Conservation (phyloP, 495 filamentous ascomycete genomes). For the Penicillium tannophilum region DNA sequence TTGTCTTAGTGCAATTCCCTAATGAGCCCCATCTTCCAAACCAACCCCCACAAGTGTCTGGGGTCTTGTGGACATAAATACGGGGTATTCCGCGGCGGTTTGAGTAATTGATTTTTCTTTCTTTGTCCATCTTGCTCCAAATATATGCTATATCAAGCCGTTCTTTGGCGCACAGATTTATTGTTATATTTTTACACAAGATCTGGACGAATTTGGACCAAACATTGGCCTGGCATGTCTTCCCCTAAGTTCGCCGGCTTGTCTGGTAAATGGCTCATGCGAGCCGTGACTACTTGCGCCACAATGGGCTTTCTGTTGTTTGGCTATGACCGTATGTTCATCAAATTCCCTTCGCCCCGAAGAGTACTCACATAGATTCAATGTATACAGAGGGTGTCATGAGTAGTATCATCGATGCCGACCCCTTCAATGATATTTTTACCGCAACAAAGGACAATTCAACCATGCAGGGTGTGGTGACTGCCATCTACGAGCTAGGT, state of each 20-base stretch:
- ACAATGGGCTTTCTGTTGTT: conserved; percentile 72
- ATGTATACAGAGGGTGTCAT: conserved; percentile 54
- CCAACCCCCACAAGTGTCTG: neutral
- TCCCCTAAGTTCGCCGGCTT: conserved; percentile 58
- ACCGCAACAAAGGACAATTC: conserved; percentile 60
- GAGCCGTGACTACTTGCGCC: conserved; percentile 61
- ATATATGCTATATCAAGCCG: neutral
- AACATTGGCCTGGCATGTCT: neutral
- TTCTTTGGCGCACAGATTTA: neutral
- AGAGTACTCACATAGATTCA: neutral
- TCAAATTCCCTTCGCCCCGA: neutral
- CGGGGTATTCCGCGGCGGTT: neutral
- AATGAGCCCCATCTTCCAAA: neutral
- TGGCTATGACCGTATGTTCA: conserved; percentile 56
- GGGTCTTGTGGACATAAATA: neutral
- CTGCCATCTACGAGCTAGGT: conserved; percentile 74
- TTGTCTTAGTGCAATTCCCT: neutral
- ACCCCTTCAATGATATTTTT: conserved; percentile 66
- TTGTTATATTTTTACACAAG: neutral
- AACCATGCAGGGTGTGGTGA: conserved; percentile 72
- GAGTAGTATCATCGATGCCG: conserved; percentile 71
- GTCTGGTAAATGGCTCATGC: conserved; percentile 58
- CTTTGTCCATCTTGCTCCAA: neutral
- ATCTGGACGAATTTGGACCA: neutral
- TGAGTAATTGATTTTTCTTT: neutral